Conservation (phyloP, 163 green algal species). For the Scenedesmus sp. region DNA sequence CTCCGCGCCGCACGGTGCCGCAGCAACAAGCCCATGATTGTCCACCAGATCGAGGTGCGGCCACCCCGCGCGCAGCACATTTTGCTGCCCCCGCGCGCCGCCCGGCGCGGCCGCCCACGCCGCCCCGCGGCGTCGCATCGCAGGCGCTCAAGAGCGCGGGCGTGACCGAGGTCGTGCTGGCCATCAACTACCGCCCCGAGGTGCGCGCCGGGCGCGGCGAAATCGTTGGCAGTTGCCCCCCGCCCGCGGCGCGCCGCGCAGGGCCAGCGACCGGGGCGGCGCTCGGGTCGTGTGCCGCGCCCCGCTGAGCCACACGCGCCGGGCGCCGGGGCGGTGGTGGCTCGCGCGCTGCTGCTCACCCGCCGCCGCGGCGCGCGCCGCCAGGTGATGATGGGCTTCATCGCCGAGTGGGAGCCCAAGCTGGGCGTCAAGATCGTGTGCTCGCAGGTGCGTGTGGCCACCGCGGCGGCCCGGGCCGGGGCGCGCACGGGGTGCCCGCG, state of each 20-base stretch:
- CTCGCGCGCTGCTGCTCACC: neutral
- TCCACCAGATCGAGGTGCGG: slow-evolving; percentile 95
- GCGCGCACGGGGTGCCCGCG: too few relatives aligned
- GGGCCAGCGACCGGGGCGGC: too few relatives aligned
- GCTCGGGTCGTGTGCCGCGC: too few relatives aligned
- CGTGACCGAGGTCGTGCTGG: slow-evolving; percentile 95
- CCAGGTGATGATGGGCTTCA: slow-evolving; percentile 96
- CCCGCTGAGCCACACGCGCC: slow-evolving; percentile 7
- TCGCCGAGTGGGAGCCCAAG: slow-evolving; percentile 94
- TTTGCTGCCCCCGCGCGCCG: neutral
- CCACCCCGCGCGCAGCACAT: neutral
- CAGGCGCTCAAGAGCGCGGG: slow-evolving; percentile 94
- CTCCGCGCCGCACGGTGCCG: too few relatives aligned
- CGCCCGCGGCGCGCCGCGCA: too few relatives aligned
- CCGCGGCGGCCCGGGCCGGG: neutral
- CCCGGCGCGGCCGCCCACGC: neutral
- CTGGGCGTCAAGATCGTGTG: slow-evolving; percentile 94
- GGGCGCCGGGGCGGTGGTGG: neutral
- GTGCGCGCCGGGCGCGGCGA: slow-evolving; percentile 51
- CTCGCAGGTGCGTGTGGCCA: slow-evolving; percentile 70
- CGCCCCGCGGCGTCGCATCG: neutral
- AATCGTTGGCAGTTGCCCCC: too few relatives aligned
- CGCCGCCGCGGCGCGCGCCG: too few relatives aligned
- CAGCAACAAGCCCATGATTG: slow-evolving; percentile 99
- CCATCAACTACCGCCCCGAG: slow-evolving; percentile 98